Conservation (phyloP, 345 rosid species). For the Linum tenue region DNA sequence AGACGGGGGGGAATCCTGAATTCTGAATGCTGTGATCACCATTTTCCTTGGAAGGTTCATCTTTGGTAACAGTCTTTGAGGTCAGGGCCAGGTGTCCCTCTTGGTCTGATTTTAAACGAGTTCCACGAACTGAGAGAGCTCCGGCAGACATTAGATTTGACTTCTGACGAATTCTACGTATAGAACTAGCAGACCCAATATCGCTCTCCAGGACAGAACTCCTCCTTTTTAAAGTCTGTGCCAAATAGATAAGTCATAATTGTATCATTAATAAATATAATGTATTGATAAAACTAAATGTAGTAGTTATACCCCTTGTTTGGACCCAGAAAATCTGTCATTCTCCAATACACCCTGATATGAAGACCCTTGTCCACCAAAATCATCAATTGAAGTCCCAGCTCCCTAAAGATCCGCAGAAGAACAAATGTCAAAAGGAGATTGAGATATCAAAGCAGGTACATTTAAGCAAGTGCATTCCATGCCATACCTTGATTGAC, state of each 20-base stretch:
- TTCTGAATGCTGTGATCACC: slow-evolving; percentile 28
- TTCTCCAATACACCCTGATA: slow-evolving; percentile 23
- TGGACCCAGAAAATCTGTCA: slow-evolving; percentile 46
- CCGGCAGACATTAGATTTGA: slow-evolving; percentile 45
- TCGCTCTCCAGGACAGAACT: slow-evolving; percentile 70
- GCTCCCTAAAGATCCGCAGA: slow-evolving; percentile 29
- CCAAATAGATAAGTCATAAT: slow-evolving; percentile 17
- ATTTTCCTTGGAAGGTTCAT: slow-evolving; percentile 29
- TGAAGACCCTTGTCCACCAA: slow-evolving; percentile 32
- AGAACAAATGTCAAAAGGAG: neutral
- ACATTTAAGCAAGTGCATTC: neutral
- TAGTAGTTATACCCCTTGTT: slow-evolving; percentile 35
- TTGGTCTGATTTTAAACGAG: slow-evolving; percentile 22
- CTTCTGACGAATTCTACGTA: slow-evolving; percentile 88
- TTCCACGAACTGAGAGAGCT: slow-evolving; percentile 17
- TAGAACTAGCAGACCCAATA: slow-evolving; percentile 66
- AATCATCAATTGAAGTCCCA: slow-evolving; percentile 21
- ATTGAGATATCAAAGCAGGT: neutral
- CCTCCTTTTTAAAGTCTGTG: slow-evolving; percentile 64
- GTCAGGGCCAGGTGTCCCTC: slow-evolving; percentile 22
- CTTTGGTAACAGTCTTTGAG: slow-evolving; percentile 19
- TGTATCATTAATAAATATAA: neutral
- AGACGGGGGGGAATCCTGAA: slow-evolving; percentile 39
- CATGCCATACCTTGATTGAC: slow-evolving; percentile 42
- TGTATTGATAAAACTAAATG: neutral